Conservation (phyloP, 78 protist species). For the Dictyostelium intermedium region DNA sequence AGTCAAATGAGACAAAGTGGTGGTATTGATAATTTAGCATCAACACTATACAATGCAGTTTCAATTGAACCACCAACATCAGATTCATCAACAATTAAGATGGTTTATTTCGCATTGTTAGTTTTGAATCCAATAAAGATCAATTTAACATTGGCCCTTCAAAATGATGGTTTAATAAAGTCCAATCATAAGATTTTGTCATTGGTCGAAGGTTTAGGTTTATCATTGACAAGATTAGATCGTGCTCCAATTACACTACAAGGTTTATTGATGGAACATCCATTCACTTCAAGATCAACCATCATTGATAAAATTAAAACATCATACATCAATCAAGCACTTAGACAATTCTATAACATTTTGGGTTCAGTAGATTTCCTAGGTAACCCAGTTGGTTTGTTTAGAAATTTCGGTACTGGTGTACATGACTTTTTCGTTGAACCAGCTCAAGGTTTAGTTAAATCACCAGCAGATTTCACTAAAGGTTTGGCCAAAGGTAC, state of each 20-base stretch:
- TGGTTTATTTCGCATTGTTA: constrained; percentile 75
- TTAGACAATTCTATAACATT: constrained; percentile 74
- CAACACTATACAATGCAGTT: neutral
- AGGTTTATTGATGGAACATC: constrained; percentile 81
- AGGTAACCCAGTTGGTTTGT: constrained; percentile 90
- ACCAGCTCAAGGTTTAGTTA: constrained; percentile 86
- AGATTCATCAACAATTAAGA: constrained; percentile 10
- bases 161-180: constrained; percentile 42
- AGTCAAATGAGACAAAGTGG: neutral
- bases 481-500: constrained; percentile 83
- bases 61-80: constrained; percentile 15
- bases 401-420: constrained; percentile 88
- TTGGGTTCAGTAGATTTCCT: constrained; percentile 88
- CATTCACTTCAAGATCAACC: constrained; percentile 68
- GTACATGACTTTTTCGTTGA: constrained; percentile 84
- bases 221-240: constrained; percentile 77
- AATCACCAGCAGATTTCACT: constrained; percentile 76
- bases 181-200: constrained; percentile 48
- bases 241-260: constrained; percentile 70
- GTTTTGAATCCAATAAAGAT: constrained; percentile 78
- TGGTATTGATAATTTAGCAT: neutral
- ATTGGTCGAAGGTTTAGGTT: constrained; percentile 70
- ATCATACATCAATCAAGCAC: constrained; percentile 66
- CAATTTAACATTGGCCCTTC: constrained; percentile 67
- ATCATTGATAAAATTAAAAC: constrained; percentile 56